Evolutionary conservation across 2,329 filamentous ascomycete species (phyloP), one percentile per base, ranked within the genome.

Genomic region (Endoconidiophora laricicola): DNA sequence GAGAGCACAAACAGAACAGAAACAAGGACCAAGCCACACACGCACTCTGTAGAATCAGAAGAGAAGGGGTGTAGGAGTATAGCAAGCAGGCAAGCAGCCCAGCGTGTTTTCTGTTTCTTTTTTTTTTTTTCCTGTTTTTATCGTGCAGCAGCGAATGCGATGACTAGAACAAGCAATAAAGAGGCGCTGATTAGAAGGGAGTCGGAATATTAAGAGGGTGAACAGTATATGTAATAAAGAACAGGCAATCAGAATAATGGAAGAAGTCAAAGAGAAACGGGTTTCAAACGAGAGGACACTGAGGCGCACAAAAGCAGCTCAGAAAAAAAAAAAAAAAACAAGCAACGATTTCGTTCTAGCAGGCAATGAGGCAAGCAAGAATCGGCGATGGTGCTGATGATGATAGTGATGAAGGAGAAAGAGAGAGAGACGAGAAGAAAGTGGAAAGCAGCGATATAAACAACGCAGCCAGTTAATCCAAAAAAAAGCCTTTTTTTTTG

Each of bases 1-100:
- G 29, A 33, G 29, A 12, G 29, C 29, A 33, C 26, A 50, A 46
- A 41, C 44, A 29, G 44, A 46, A 24, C 24, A 46, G 44, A 46
- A 37, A 36, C 44, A 22, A 46, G 29, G 29, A 46, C 23, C 44
- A 44, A 38, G 48, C 42, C 29, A 23, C 6, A 18, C 33, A 33
- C 29, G 29, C 6, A 33, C 29, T 33, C 29, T 33, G 29, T 26
- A 44, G 43, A 45, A 41, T 44, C 16, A 50, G 33, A 46, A 44
- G 22, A n/a, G 22, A 23, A 43, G 41, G n/a, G 41, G 41, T 14
- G 41, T 14, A 6, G n/a, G 16, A 16, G 33, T 18, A 23, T 38
- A 45, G 23, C 12, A 24, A 40, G 22, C 9, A 3, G 40, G 29
- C 16, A 16, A 26, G 39, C 29, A 45, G 36, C 29, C 29, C 29